These are phyloP conservation scores for Juglanconis oblonga DNA, from an alignment of 2,329 filamentous ascomycete genomes.

Conservation along the genomic window DNA sequence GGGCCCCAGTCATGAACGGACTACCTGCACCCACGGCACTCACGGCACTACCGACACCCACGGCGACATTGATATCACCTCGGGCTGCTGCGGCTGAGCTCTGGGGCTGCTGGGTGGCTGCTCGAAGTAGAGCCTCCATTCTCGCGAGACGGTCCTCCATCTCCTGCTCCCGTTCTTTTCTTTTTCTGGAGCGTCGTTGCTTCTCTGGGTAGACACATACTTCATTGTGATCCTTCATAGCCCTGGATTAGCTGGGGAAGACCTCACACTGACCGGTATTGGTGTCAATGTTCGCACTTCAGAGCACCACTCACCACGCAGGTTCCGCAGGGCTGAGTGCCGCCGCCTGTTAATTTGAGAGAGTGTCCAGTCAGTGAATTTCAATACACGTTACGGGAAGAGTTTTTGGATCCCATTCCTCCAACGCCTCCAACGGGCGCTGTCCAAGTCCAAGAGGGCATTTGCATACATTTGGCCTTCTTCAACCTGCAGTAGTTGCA, in stretches of 20 bases:
- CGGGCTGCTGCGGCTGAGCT: not conserved
- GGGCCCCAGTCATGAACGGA: not conserved
- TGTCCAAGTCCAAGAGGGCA: too few relatives aligned
- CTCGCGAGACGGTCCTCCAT: constrained; percentile 4
- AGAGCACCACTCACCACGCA: constrained; percentile 1
- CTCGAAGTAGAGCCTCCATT: not conserved
- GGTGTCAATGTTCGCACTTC: not conserved
- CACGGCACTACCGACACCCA: not conserved
- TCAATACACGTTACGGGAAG: not conserved
- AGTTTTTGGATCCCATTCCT: too few relatives aligned
- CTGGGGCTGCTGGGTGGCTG: not conserved
- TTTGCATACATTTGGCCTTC: constrained; percentile 7
- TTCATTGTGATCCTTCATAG: constrained; percentile 2
- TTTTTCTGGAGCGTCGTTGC: not conserved
- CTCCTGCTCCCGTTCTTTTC: not conserved
- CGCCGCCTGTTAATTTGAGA: not conserved
- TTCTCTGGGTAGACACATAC: constrained; percentile 1
- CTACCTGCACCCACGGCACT: not conserved
- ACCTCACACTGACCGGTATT: not conserved
- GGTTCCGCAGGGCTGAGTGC: not conserved
- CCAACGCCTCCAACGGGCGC: too few relatives aligned
- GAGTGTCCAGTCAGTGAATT: not conserved
- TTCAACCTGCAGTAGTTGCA: constrained; percentile 10
- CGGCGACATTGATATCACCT: too few relatives aligned
- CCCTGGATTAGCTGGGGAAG: not conserved